These are phyloP conservation scores for Leptomonas seymouri DNA, from an alignment of 208 protist species.

Conservation along the genomic window DNA sequence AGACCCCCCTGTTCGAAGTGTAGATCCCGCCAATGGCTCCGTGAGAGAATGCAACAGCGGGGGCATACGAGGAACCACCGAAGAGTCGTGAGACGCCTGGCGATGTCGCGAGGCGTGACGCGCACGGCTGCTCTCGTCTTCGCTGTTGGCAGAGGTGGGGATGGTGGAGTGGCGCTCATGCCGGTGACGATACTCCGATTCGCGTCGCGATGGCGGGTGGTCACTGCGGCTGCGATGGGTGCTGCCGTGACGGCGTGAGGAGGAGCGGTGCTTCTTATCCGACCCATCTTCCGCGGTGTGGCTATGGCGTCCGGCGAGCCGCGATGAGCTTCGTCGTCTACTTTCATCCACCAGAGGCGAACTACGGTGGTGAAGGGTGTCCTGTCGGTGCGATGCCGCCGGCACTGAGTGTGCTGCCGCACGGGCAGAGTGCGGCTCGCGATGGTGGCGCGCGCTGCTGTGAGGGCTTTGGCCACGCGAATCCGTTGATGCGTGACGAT, in stretches of 20 bases:
- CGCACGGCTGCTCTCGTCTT: slow-evolving; percentile 6
- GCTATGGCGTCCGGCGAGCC: slow-evolving; percentile 14
- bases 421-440: slow-evolving; percentile 5
- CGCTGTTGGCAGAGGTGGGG: slow-evolving; percentile 8
- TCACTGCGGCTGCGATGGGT: slow-evolving; percentile 23
- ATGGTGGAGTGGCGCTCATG: slow-evolving; percentile 9
- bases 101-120: slow-evolving; percentile 16
- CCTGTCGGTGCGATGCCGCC: slow-evolving; percentile 25
- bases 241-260: slow-evolving; percentile 19
- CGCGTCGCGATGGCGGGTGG: slow-evolving; percentile 10
- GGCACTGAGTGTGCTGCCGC: background rate
- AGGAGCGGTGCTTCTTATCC: slow-evolving; percentile 9
- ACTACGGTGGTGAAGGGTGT: slow-evolving; percentile 31
- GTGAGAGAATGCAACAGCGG: background rate
- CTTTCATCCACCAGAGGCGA: slow-evolving; percentile 6
- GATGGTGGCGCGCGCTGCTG: slow-evolving; percentile 17
- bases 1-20: background rate
- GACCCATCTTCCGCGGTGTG: background rate
- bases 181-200: slow-evolving; percentile 18
- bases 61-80: slow-evolving; percentile 3
- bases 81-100: slow-evolving; percentile 15
- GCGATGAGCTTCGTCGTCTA: slow-evolving; percentile 8
- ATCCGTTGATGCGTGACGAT: slow-evolving; percentile 15
- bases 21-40: background rate
- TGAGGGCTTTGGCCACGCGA: slow-evolving; percentile 15